Base-by-base conservation (phyloP, 495 filamentous ascomycete species). In the Bacidia rubella region DNA sequence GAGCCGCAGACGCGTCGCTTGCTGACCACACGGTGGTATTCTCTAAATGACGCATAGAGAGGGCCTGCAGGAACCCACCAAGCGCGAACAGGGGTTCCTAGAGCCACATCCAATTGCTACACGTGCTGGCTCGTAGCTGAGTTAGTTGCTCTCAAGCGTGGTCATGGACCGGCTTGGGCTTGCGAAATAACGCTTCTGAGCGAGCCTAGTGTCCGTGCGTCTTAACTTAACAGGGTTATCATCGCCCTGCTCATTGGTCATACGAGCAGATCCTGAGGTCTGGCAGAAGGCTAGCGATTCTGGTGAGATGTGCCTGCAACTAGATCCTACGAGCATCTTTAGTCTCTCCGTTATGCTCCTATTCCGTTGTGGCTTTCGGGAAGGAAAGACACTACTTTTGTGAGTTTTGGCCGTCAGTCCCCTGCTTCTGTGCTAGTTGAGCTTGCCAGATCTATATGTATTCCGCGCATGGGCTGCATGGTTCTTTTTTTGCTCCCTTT, bases 41-140 rank as follows among this genome's bases (percentile, higher is more conserved):
- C 29, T 35, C 15, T 17, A 44, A 44, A 44, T 44, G 41, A 44
- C 41, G 41, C 41, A 44, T 44, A 7, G 41, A 44, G 20, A 44
- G 41, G n/a, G 41, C 41, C 7, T 44, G 41, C 41, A 44, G 41
- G 41, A 44, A 44, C 41, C 41, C 41, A 44, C 9, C 41, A 22
- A 7, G 29, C 15, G 41, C 41, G 12, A 22, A 44, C 41, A 44
- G 41, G 41, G 41, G 19, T 44, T 17, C 15, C 29, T 15, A 35
- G 29, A 15, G 29, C 15, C 41, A 44, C 20, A 9, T 44, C 41
- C 41, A 44, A 44, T 44, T 44, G 17, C 41, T 44, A 22, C 41
- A 17, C 41, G 29, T 35, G 29, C 29, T 35, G 29, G 29, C 29
- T 15, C 29, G 15, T 35, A 35, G 29, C 29, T 35, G 29, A 35